phyloP scores from a whole-genome alignment of 768 basidiomycete genomes.

The Agaricus bisporus region DNA sequence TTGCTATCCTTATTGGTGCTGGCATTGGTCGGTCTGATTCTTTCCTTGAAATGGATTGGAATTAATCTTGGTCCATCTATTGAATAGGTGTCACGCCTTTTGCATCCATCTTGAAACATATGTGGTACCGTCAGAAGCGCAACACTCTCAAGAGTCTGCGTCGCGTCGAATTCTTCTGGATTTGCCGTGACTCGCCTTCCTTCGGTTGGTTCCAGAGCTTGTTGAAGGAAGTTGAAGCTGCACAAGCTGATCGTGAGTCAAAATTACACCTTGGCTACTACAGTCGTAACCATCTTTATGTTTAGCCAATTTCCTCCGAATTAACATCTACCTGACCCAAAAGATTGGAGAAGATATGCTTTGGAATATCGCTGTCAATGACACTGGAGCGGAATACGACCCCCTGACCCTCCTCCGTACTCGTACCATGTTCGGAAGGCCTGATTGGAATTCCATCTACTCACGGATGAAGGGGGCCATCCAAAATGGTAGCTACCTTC shows the following conservation, averaged over 20 bases:
- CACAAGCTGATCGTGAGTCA: conserved; percentile 80
- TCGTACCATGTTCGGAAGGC: conserved; percentile 88
- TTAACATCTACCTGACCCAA: conserved; percentile 87
- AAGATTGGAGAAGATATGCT: conserved; percentile 83
- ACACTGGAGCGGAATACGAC: conserved; percentile 80
- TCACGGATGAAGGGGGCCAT: conserved; percentile 69
- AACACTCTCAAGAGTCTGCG: conserved; percentile 74
- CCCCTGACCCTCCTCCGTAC: conserved; percentile 84
- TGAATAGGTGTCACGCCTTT: conserved; percentile 85
- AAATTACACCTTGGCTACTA: neutral
- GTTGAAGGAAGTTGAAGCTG: conserved; percentile 81
- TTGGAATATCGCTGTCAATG: conserved; percentile 88
- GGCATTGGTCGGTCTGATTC: conserved; percentile 69
- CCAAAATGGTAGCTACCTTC: conserved; percentile 76
- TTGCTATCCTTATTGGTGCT: conserved; percentile 87
- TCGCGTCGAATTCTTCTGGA: conserved; percentile 93
- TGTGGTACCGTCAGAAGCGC: conserved; percentile 88
- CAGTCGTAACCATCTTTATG: conserved; percentile 12
- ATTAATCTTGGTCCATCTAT: neutral
- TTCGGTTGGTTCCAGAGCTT: conserved; percentile 96
- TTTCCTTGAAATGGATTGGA: neutral
- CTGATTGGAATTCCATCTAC: conserved; percentile 85
- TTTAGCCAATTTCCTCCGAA: conserved; percentile 84
- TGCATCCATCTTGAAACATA: conserved; percentile 90
- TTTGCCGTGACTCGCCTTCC: conserved; percentile 91